Percentiles rank a stretch among this genome's conserved stretches.
Conservation (phyloP, 495 filamentous ascomycete species). For the Talaromyces liani region DNA sequence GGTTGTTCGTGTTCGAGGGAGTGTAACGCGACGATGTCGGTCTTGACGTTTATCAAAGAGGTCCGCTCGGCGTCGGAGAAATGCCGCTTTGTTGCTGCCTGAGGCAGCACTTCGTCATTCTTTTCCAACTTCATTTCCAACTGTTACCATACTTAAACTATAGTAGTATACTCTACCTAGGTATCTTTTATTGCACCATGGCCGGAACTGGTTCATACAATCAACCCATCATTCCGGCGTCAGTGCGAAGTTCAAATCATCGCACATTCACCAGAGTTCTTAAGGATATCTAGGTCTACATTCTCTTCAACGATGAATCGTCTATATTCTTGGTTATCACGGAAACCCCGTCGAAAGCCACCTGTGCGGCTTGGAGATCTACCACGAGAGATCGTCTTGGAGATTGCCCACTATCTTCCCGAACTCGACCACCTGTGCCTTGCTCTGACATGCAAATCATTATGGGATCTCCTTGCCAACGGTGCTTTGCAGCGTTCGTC, state of each 20-base stretch:
- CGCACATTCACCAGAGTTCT: no score
- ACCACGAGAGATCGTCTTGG: background rate
- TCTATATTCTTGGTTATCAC: background rate
- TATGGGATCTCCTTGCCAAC: background rate
- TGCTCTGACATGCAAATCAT: conserved; percentile 7
- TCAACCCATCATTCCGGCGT: background rate
- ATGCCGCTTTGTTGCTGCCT: background rate
- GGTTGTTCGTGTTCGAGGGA: background rate
- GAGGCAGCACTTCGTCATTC: background rate
- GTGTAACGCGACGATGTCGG: background rate
- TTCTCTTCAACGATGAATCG: background rate
- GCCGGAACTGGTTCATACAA: background rate
- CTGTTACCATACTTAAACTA: background rate
- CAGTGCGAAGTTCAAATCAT: no score
- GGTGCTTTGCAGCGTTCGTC: background rate
- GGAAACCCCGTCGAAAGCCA: background rate
- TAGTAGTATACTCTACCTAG: no score
- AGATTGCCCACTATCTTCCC: conserved; percentile 2
- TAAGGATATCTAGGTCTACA: background rate
- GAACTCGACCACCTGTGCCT: conserved; percentile 4
- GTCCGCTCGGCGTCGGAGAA: background rate
- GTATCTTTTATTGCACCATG: no score
- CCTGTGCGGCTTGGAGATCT: conserved; percentile 1
- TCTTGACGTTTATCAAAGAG: background rate
- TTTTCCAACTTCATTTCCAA: background rate